Base-by-base conservation (phyloP, 768 basidiomycete genomes). In the Leccinum disarticulatum region DNA sequence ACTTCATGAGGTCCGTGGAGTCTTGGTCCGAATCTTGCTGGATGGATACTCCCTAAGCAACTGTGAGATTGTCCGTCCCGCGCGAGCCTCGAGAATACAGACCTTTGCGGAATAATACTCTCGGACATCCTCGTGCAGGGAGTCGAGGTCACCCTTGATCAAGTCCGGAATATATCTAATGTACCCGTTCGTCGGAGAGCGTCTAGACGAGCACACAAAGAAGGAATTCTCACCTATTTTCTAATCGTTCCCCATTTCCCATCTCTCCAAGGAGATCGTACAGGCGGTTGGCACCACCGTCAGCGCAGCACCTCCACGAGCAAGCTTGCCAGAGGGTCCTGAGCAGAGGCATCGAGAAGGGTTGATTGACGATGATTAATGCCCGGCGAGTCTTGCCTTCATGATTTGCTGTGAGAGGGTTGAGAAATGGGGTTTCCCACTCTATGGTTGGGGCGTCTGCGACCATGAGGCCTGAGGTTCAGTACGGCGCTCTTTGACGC, bases 1-100 rank as follows among this genome's bases (percentile, higher is more conserved):
- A 98, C 74, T 99, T 99, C 89, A 92, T 93, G 59, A 99, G 81
- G 71, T 99, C 97, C 0, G 96, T 98, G n/a, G 93, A 83, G 68
- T 93, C 74, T 70, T 93, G 87, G 69, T 90, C 85, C 0, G 76
- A 63, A 66, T 97, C 95, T 55, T 84, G 74, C 0, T 85, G 68
- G 38, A 96, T 76, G 0, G 73, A 69, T 3, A 97, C 90, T 33
- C 83, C 87, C 92, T 95, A 27, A 36, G 30, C 31, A 25, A 15
- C 54, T 0, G 46, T 57, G 31, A 59, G 43, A 33, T 51, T n/a
- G 22, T 51, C 49, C 27, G 30, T 25, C 43, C 15, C 30, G 19
- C 14, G 25, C 11, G 55, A 61, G 49, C 46, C 36, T 17, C 56
- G 2, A 43, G 13, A 35, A 14, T 36, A 66, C 81, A 43, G 63